These are phyloP conservation scores for Alternaria triticina DNA, from an alignment of 2,329 filamentous ascomycete genomes.

Conservation along the genomic window DNA sequence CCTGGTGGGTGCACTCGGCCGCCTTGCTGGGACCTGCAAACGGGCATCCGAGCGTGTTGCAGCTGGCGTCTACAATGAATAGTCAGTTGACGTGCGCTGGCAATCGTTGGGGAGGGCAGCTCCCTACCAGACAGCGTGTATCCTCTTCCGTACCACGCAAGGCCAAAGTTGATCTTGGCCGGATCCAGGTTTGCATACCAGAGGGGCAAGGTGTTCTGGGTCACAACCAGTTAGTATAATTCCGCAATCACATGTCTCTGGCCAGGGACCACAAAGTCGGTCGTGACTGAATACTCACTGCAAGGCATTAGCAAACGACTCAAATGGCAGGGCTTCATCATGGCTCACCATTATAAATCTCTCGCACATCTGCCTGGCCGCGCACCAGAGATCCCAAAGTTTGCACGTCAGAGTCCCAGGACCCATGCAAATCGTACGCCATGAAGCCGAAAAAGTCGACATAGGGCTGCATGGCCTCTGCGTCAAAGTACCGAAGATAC, in stretches of 20 bases:
- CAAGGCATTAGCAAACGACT: background rate
- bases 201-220: constrained; percentile 25
- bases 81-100: too few relatives aligned
- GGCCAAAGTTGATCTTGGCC: constrained; percentile 52
- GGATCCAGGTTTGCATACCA: constrained; percentile 55
- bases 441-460: constrained; percentile 33
- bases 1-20: constrained; percentile 28
- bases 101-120: too few relatives aligned
- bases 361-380: constrained; percentile 54
- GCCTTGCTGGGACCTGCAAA: constrained; percentile 17
- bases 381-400: constrained; percentile 22
- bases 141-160: constrained; percentile 54
- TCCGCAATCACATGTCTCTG: background rate
- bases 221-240: background rate
- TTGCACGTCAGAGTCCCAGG: constrained; percentile 43
- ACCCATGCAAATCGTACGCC: constrained; percentile 25
- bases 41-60: constrained; percentile 44
- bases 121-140: constrained; percentile 27
- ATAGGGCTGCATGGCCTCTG: constrained; percentile 44
- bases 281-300: background rate
- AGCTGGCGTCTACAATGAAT: constrained; percentile 11
- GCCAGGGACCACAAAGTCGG: background rate
- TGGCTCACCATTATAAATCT: constrained; percentile 45
- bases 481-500: constrained; percentile 35
- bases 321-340: background rate